Evolutionary conservation across 2,329 filamentous ascomycete species (phyloP).

Genomic region (Talaromyces pinophilus): DNA sequence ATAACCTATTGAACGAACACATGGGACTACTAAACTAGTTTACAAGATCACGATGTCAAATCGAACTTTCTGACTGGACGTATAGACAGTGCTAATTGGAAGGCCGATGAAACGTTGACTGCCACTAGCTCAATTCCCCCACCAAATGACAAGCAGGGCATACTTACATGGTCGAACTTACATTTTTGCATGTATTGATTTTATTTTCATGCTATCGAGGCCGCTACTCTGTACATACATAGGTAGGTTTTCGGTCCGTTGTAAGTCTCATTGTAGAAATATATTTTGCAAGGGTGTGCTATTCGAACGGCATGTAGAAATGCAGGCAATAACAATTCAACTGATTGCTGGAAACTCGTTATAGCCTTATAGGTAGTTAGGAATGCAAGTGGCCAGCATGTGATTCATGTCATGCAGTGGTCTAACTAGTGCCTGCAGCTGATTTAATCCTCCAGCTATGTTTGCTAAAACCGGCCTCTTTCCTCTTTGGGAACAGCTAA

Average conservation of each 20-base stretch:
- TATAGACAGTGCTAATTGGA: background rate
- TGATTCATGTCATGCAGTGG: background rate
- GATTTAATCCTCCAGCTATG: background rate
- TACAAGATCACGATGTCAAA: background rate
- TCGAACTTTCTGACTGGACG: background rate
- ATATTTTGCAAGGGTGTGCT: background rate
- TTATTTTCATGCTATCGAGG: too few relatives aligned
- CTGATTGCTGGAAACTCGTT: background rate
- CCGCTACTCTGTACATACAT: too few relatives aligned
- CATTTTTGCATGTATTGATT: background rate
- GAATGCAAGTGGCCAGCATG: background rate
- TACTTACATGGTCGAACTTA: background rate
- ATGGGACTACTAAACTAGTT: background rate
- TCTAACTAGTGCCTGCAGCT: background rate
- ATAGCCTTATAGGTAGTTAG: background rate
- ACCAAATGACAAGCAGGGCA: background rate
- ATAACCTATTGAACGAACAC: background rate
- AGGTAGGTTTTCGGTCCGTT: background rate
- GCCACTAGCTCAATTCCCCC: background rate
- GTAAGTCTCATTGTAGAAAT: too few relatives aligned
- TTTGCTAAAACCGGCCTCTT: background rate
- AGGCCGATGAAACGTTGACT: constrained; percentile 1
- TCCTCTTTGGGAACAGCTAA: background rate
- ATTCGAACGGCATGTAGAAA: background rate
- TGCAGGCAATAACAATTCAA: background rate